Conservation (phyloP, 75 land plant genomes). For the Cunninghamia lanceolata region DNA sequence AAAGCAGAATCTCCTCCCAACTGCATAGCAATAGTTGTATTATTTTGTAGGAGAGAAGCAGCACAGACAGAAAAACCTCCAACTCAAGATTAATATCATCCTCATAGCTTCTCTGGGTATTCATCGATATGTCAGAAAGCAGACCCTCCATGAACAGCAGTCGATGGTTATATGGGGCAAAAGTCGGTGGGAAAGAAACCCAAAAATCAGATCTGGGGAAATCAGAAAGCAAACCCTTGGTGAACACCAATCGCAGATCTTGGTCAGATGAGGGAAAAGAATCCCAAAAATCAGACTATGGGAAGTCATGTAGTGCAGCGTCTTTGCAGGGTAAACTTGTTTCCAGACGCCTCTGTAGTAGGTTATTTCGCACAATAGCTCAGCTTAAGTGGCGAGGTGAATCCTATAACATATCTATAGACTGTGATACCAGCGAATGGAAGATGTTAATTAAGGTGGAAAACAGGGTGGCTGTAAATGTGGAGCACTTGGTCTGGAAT, state of each 20-base stretch:
- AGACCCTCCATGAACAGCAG: not conserved
- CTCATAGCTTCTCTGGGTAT: not conserved
- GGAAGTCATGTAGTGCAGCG: not conserved
- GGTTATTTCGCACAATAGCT: not conserved
- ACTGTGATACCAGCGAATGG: not conserved
- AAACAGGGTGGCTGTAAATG: not conserved
- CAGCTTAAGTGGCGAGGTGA: not conserved
- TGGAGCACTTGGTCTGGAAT: not conserved
- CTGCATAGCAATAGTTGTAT: no score
- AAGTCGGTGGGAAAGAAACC: not conserved
- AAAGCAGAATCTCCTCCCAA: no score
- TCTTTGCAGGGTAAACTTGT: not conserved
- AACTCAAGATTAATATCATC: not conserved
- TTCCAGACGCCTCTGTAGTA: not conserved
- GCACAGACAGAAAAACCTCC: not conserved
- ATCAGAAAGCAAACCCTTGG: not conserved
- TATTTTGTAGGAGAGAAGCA: no score
- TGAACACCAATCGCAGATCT: not conserved
- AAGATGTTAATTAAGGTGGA: not conserved
- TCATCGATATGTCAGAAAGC: not conserved
- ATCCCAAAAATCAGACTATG: not conserved
- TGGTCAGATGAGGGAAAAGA: not conserved
- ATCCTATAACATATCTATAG: not conserved
- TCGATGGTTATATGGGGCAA: not conserved
- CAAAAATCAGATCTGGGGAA: not conserved